Base-by-base conservation (phyloP, 2,329 filamentous ascomycete genomes). In the Epichloe bromicola region DNA sequence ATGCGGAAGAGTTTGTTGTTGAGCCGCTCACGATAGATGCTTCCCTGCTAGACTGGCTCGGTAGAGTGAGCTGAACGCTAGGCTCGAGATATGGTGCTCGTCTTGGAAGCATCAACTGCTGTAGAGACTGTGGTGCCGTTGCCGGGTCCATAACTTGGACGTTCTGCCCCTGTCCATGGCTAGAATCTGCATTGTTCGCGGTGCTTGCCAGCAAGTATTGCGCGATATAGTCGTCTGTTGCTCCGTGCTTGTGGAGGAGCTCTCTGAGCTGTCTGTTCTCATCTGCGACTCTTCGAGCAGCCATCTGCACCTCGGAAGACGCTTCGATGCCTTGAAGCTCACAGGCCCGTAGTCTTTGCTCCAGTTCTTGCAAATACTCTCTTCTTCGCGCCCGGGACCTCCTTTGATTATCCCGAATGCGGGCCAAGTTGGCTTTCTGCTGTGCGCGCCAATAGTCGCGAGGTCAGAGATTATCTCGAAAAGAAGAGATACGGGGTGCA, bases 341-440 rank as follows among this genome's bases (percentile, higher is more conserved):
- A 61, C 77, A 86, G 49, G 69, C 67, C 45, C 80, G 76, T 37
- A 68, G 59, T 53, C 79, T 80, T 50, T 74, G 69, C 65, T 89
- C 84, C 30, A 88, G 74, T 51, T 85, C 82, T 54, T 80, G 72
- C 39, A 88, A 68, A 61, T 89, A 88, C 60, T 87, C 83, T 69
- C 85, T 86, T 56, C 82, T 76, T 37, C 85, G 76, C 44, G 83
- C 83, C 49, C 86, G 80, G n/a, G 82, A 87, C 55, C 85, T 80
- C 51, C 85, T 75, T 63, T 89, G 86, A 60, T 89, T 90, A 59
- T 89, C 83, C 56, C 85, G 78, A 57, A 88, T 83, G 52, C 85
- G 81, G 55, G 66, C 67, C 58, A 70, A 60, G 52, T 70, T 70
- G 54, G 65, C 65, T 54, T 65, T 67, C 56, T 68, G 65, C 66